Percentiles rank a stretch among this genome's conserved stretches.
phyloP scores from a whole-genome alignment of 495 filamentous ascomycete species.

The Xylaria bambusicola region DNA sequence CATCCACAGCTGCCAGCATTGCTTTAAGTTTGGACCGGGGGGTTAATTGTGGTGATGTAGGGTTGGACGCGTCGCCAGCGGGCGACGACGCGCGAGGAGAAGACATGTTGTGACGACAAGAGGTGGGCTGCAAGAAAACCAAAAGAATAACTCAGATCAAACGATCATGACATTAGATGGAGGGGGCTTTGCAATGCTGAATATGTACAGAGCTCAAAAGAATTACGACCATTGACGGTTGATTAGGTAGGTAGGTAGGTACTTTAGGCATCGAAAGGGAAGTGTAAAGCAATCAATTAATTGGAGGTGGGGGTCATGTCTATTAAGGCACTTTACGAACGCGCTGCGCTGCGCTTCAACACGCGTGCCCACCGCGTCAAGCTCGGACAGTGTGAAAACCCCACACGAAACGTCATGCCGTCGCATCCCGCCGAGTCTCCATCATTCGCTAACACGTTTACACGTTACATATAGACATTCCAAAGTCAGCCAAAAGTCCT shows the following conservation, averaged over 20 bases:
- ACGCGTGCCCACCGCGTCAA: slow-evolving; percentile 15
- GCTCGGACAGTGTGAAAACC: not conserved
- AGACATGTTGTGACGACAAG: slow-evolving; percentile 42
- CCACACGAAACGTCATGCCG: not conserved
- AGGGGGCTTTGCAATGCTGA: not conserved
- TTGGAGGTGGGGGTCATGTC: slow-evolving; percentile 3
- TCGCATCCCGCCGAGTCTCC: too few species aligned
- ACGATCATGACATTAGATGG: not conserved
- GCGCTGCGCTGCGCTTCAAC: not conserved
- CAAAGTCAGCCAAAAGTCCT: too few species aligned
- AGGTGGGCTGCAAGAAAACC: slow-evolving; percentile 7
- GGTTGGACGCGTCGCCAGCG: slow-evolving; percentile 24
- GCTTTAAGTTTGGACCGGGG: slow-evolving; percentile 71
- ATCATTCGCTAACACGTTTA: too few species aligned
- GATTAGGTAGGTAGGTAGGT: not conserved
- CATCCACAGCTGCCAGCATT: slow-evolving; percentile 64
- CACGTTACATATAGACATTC: too few species aligned
- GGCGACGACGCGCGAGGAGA: slow-evolving; percentile 44
- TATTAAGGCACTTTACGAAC: slow-evolving; percentile 8
- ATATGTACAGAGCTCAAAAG: slow-evolving; percentile 2
- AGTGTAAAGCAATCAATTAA: slow-evolving; percentile 6
- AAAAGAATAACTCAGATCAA: slow-evolving; percentile 19
- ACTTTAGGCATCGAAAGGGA: not conserved
- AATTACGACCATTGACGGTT: slow-evolving; percentile 1
- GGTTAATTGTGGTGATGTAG: slow-evolving; percentile 51